Evolutionary conservation across 371 early-diverging fungal genomes (phyloP), one percentile per base, ranked within the genome.

Genomic region (Mortierella sp.): DNA sequence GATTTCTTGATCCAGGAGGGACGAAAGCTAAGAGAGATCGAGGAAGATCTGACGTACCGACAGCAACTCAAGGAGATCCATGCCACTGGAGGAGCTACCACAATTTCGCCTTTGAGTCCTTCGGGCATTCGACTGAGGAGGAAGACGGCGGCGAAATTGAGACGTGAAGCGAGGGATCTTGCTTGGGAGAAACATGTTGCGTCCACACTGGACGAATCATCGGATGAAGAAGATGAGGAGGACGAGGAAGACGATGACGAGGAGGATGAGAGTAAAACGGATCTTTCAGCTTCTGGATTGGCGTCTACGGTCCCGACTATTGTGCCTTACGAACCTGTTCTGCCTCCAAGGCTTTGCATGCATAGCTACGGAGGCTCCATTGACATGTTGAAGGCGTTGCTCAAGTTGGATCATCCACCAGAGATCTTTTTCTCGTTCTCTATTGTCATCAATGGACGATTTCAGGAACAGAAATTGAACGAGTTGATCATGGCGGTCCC

Each of bases 321-420:
- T 30, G 39, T 49, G 46, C 23, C 61, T 14, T 52, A 61, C 9
- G 59, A 65, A 2, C 48, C 78, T 8, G 58, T 83, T 2, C 78
- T 86, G 45, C 91, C 90, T 4, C 89, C 89, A 2, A 79, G 85
- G 28, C 82, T 96, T 30, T 94, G 94, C 79, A 78, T 95, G 47
- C 97, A 96, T 70, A 95, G 96, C 12, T 96, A 84, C 70, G 88
- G 90, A 4, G 96, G 94, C 12, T 91, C 93, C 23, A 79, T 88
- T 18, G 95, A 92, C 56, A 85, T 90, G 14, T 65, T 90, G n/a
- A 82, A 84, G 38, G 81, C 86, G 18, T 89, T 95, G 48, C 39
- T 88, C 1, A 80, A 83, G 54, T 49, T 73, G 52, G 64, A 68
- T 26, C 64, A 67, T 34, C 61, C 64, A 2, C 68, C 68, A 16